Evolutionary conservation across 2,329 filamentous ascomycete genomes (phyloP).

Genomic region (Teratosphaeria destructans): DNA sequence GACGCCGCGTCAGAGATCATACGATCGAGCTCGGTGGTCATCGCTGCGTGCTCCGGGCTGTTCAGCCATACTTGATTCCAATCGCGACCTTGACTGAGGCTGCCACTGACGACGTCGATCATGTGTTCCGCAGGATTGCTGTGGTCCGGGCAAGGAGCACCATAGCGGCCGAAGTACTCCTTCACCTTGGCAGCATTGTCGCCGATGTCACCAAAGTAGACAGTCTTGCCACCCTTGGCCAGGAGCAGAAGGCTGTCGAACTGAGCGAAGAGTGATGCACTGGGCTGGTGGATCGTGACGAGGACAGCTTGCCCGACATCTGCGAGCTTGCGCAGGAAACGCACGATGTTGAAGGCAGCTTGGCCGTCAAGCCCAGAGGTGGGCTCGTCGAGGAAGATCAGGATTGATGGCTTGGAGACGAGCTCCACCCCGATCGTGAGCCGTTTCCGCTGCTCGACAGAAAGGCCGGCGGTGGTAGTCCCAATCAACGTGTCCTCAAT

Average conservation of each 20-base stretch:
- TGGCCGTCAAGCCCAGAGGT: slow-evolving; percentile 57
- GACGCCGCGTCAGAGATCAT: slow-evolving; percentile 52
- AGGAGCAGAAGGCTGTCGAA: slow-evolving; percentile 76
- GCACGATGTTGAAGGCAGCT: slow-evolving; percentile 63
- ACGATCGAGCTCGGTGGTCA: slow-evolving; percentile 55
- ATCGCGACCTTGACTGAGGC: slow-evolving; percentile 59
- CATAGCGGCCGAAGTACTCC: slow-evolving; percentile 35
- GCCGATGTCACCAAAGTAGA: slow-evolving; percentile 76
- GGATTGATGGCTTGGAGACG: slow-evolving; percentile 56
- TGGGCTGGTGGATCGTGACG: slow-evolving; percentile 86
- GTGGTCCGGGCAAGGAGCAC: slow-evolving; percentile 45
- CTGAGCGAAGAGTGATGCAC: slow-evolving; percentile 74
- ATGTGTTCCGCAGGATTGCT: slow-evolving; percentile 63
- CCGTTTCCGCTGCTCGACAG: slow-evolving; percentile 58
- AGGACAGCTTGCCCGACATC: slow-evolving; percentile 78
- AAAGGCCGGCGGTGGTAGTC: slow-evolving; percentile 48
- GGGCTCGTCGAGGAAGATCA: slow-evolving; percentile 71
- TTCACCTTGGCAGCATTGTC: slow-evolving; percentile 62
- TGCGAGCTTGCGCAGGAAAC: slow-evolving; percentile 66
- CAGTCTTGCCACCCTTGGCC: slow-evolving; percentile 65
- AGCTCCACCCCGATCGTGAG: slow-evolving; percentile 54
- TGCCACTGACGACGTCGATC: slow-evolving; percentile 71
- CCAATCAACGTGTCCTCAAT: slow-evolving; percentile 58
- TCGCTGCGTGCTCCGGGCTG: slow-evolving; percentile 56
- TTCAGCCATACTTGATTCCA: slow-evolving; percentile 74